Evolutionary conservation across 805 yeast species (phyloP).

Genomic region (Candida caryicola): DNA sequence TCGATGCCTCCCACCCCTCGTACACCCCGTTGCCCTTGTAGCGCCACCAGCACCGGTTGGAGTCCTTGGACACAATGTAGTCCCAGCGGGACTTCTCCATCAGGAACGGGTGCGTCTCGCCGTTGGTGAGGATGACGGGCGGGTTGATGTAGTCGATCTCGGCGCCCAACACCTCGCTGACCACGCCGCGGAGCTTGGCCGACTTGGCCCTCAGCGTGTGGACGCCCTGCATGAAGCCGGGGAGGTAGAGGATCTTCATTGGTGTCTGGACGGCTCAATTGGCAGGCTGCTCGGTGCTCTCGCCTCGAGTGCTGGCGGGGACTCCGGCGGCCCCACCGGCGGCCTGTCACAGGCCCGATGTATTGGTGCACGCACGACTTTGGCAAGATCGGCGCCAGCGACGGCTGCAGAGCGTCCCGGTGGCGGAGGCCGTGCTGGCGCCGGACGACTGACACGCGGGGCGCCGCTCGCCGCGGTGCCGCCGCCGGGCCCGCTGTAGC

Average conservation of each 20-base stretch:
- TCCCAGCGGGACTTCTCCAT: conserved; percentile 24
- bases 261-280: no score
- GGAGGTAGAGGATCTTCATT: conserved; percentile 2
- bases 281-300: no score
- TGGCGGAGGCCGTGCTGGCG: no score
- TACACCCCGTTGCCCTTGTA: conserved; percentile 19
- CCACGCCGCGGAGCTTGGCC: not conserved
- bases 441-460: no score
- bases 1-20: conserved; percentile 27
- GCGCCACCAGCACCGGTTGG: conserved; percentile 40
- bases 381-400: no score
- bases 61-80: conserved; percentile 22
- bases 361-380: no score
- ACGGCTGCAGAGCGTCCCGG: no score
- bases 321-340: no score
- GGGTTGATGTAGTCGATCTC: not conserved
- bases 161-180: not conserved
- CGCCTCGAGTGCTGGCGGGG: no score
- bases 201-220: not conserved
- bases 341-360: no score
- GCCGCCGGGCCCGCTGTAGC: no score
- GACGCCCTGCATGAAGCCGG: conserved; percentile 4
- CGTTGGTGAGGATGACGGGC: not conserved
- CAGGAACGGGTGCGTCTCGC: not conserved
- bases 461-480: no score